Conservation (phyloP, 129 eudicot genomes). For the Gnaphalium uliginosum region DNA sequence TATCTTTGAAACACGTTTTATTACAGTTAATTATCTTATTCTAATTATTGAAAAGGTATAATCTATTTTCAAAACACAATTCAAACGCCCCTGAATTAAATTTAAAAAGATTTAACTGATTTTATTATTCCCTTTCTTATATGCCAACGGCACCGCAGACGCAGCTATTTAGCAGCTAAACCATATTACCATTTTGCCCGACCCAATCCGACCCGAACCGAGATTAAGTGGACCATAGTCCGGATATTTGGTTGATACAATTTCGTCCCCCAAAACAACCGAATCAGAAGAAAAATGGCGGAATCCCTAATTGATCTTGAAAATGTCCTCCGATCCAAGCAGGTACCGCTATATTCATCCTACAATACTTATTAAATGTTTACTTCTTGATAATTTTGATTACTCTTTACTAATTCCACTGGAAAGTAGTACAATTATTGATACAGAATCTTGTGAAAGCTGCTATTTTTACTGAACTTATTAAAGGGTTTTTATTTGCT, state of each 20-base stretch:
- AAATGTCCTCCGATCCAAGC: constrained; percentile 51
- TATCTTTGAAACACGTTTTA: too few species aligned
- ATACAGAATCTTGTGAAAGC: not conserved
- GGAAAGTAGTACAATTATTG: not conserved
- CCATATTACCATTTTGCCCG: too few species aligned
- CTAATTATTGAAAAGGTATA: too few species aligned
- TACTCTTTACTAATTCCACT: not conserved
- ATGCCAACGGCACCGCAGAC: too few species aligned
- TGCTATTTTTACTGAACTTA: not conserved
- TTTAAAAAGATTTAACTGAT: too few species aligned
- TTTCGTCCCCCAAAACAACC: not conserved
- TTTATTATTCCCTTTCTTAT: too few species aligned
- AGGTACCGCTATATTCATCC: constrained; percentile 30
- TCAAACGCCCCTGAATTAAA: too few species aligned
- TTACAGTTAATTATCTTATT: too few species aligned
- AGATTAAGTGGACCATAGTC: not conserved
- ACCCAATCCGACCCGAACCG: not conserved
- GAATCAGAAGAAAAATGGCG: constrained; percentile 36
- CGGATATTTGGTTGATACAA: not conserved
- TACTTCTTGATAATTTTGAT: not conserved
- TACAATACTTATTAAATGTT: not conserved
- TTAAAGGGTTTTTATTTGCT: not conserved
- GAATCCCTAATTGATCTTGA: constrained; percentile 58
- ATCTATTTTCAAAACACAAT: too few species aligned
- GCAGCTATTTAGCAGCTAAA: too few species aligned